These are phyloP conservation scores for Vinca minor DNA, from an alignment of 257 asterid species.

Conservation along the genomic window DNA sequence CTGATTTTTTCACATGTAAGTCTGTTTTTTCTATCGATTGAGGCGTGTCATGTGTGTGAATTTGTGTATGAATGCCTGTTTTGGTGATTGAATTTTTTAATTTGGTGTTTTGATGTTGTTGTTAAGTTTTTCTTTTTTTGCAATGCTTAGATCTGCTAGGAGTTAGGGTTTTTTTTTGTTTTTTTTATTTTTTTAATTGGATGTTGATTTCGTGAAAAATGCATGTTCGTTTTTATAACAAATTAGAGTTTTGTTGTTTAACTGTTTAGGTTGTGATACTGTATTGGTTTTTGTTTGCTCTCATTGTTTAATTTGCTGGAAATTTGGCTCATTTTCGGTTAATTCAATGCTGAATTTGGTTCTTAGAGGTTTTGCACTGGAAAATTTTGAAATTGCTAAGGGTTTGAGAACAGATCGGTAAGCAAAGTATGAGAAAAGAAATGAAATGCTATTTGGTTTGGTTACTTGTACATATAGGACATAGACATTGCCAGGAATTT, in stretches of 20 bases:
- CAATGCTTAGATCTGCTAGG: constrained; percentile 8
- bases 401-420: neutral
- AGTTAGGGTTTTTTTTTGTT: constrained; percentile 8
- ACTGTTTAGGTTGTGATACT: neutral
- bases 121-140: neutral
- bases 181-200: too few relatives aligned
- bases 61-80: neutral
- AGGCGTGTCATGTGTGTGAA: too few relatives aligned
- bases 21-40: neutral
- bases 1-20: neutral
- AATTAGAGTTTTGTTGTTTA: neutral
- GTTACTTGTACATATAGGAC: neutral
- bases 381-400: neutral
- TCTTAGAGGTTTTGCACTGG: neutral
- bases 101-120: neutral
- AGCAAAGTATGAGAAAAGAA: neutral
- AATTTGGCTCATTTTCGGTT: neutral
- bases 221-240: neutral
- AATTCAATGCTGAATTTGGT: neutral
- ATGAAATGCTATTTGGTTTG: neutral
- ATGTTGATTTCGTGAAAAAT: neutral
- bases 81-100: neutral
- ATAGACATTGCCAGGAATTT: too few relatives aligned
- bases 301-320: neutral
- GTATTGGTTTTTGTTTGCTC: neutral